Evolutionary conservation across 805 yeast genomes (phyloP).

Genomic region (Barnettozyma californica): DNA sequence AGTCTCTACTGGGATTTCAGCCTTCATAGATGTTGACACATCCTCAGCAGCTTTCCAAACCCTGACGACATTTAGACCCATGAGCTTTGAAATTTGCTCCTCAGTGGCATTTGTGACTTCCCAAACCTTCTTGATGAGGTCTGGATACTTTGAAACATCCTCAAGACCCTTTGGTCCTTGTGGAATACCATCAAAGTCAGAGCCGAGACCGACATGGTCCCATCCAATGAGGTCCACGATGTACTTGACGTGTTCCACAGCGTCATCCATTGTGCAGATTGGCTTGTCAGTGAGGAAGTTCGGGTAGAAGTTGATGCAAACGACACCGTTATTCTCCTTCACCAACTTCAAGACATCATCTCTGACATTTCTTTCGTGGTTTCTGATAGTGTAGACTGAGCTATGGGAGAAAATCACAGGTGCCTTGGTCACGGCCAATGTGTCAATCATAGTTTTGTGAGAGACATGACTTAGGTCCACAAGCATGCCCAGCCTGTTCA

Average conservation of each 20-base stretch:
- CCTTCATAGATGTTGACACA: conserved; percentile 23
- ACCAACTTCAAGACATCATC: conserved; percentile 39
- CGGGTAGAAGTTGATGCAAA: conserved; percentile 43
- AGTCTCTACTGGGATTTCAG: conserved; percentile 27
- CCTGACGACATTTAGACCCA: conserved; percentile 42
- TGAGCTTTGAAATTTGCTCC: conserved; percentile 36
- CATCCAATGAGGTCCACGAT: conserved; percentile 41
- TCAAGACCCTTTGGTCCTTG: conserved; percentile 45
- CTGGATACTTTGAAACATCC: conserved; percentile 52
- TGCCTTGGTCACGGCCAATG: conserved; percentile 33
- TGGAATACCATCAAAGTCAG: conserved; percentile 50
- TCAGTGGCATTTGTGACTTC: conserved; percentile 36
- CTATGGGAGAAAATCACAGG: conserved; percentile 49
- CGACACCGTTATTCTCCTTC: conserved; percentile 41
- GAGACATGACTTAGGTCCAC: conserved; percentile 48
- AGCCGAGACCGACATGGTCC: conserved; percentile 47
- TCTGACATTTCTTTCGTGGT: conserved; percentile 43
- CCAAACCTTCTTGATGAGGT: conserved; percentile 33
- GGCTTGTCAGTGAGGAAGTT: conserved; percentile 27
- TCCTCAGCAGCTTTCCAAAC: conserved; percentile 42
- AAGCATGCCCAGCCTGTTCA: conserved; percentile 50
- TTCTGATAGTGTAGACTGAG: conserved; percentile 35
- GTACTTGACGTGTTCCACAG: conserved; percentile 40
- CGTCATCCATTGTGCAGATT: conserved; percentile 36
- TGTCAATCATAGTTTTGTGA: conserved; percentile 42